These are phyloP conservation scores for Microbotryum violaceum DNA, from an alignment of 1,284 basidiomycete species.

Conservation along the genomic window DNA sequence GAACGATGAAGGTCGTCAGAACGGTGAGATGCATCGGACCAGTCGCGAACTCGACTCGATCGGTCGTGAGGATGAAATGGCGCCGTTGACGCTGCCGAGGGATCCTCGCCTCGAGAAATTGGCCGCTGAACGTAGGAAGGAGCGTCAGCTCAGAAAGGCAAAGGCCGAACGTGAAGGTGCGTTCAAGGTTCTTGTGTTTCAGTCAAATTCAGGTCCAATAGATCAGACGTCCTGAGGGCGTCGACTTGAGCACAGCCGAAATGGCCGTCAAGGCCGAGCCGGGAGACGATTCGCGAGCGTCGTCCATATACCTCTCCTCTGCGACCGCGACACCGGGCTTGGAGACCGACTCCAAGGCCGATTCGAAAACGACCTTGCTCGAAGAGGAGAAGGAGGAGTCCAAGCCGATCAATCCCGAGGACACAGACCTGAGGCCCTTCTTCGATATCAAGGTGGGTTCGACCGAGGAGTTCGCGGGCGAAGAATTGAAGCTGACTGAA, in stretches of 20 bases:
- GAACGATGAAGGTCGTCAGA: constrained; percentile 7
- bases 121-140: constrained; percentile 24
- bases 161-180: constrained; percentile 4
- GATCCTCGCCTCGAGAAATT: constrained; percentile 31
- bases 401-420: constrained; percentile 26
- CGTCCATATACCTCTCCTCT: constrained; percentile 14
- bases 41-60: constrained; percentile 30
- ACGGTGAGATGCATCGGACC: no score
- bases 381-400: constrained; percentile 28
- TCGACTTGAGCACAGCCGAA: constrained; percentile 1
- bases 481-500: not conserved
- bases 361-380: constrained; percentile 7
- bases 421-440: constrained; percentile 19
- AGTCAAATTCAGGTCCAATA: no score
- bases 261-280: constrained; percentile 21
- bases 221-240: no score
- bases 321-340: constrained; percentile 13
- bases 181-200: not conserved
- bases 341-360: constrained; percentile 28
- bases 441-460: constrained; percentile 23
- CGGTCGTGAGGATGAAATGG: constrained; percentile 32
- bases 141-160: constrained; percentile 10
- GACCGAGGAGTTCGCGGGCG: constrained; percentile 1
- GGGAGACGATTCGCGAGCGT: constrained; percentile 4
- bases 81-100: constrained; percentile 33